phyloP scores from a whole-genome alignment of 2,329 filamentous ascomycete species.

The Helotiales sp. region DNA sequence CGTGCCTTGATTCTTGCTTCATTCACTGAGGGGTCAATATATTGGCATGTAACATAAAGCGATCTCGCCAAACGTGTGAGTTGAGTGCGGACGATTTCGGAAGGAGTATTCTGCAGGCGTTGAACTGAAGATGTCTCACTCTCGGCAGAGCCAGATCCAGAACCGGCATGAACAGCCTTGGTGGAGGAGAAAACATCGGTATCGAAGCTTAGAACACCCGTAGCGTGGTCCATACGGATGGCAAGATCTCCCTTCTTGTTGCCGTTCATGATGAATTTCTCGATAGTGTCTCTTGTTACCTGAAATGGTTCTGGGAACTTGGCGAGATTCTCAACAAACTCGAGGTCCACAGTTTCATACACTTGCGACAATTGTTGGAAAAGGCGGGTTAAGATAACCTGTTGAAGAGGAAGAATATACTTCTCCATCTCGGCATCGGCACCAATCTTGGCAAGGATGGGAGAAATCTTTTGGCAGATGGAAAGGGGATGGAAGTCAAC shows the following conservation, averaged over 20 bases:
- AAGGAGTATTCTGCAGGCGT: conserved; percentile 94
- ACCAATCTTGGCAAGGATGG: conserved; percentile 91
- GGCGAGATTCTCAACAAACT: conserved; percentile 90
- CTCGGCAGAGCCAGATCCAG: conserved; percentile 83
- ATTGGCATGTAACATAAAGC: conserved; percentile 90
- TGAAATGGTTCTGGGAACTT: conserved; percentile 97
- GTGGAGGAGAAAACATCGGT: conserved; percentile 97
- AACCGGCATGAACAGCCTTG: conserved; percentile 86
- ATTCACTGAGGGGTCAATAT: conserved; percentile 89
- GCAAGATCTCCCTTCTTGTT: conserved; percentile 99
- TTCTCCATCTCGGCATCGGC: conserved; percentile 95
- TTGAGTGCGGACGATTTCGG: conserved; percentile 95
- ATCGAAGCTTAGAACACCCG: conserved; percentile 93
- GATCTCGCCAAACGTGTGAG: conserved; percentile 88
- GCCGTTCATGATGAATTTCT: conserved; percentile 99
- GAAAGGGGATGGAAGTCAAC: conserved; percentile 98
- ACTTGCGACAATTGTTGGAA: conserved; percentile 99
- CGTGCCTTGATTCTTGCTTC: conserved; percentile 78
- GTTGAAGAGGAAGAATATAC: conserved; percentile 92
- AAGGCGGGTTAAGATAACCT: conserved; percentile 95
- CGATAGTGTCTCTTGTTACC: conserved; percentile 84
- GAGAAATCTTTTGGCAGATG: conserved; percentile 98
- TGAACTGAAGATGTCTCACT: conserved; percentile 82
- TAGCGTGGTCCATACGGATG: conserved; percentile 93
- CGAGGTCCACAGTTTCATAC: conserved; percentile 94